These are phyloP conservation scores for Coniosporium apollinis DNA, from an alignment of 495 filamentous ascomycete species.

Conservation along the genomic window DNA sequence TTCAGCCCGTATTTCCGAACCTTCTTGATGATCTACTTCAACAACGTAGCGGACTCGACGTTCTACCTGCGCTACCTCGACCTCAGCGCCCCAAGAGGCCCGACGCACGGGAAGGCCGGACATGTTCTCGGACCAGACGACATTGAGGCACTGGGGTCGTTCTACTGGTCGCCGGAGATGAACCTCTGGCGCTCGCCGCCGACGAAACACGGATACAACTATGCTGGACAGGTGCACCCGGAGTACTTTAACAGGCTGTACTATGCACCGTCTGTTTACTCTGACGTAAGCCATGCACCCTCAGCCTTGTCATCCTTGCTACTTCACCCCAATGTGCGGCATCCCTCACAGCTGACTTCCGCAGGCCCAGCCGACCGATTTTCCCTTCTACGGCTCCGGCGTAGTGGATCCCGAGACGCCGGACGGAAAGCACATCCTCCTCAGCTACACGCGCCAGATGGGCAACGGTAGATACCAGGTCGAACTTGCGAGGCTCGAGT, in stretches of 20 bases:
- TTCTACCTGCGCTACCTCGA: constrained; percentile 19
- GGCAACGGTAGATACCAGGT: neutral
- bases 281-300: neutral
- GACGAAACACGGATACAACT: constrained; percentile 18
- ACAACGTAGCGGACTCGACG: constrained; percentile 18
- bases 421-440: neutral
- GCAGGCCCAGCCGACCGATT: no score
- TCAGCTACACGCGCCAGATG: neutral
- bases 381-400: no score
- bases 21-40: constrained; percentile 22
- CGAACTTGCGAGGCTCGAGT: neutral
- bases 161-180: constrained; percentile 17
- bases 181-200: constrained; percentile 14
- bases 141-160: constrained; percentile 16
- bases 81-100: constrained; percentile 8
- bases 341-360: no score
- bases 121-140: constrained; percentile 16
- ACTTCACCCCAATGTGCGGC: no score
- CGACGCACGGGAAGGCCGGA: constrained; percentile 10
- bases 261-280: neutral
- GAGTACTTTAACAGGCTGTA: neutral
- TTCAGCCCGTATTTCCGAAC: constrained; percentile 20
- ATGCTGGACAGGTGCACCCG: constrained; percentile 10
- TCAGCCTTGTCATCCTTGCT: no score
- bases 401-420: no score